Evolutionary conservation across 805 yeast genomes (phyloP).

Genomic region (Kluyveromyces aestuarii): DNA sequence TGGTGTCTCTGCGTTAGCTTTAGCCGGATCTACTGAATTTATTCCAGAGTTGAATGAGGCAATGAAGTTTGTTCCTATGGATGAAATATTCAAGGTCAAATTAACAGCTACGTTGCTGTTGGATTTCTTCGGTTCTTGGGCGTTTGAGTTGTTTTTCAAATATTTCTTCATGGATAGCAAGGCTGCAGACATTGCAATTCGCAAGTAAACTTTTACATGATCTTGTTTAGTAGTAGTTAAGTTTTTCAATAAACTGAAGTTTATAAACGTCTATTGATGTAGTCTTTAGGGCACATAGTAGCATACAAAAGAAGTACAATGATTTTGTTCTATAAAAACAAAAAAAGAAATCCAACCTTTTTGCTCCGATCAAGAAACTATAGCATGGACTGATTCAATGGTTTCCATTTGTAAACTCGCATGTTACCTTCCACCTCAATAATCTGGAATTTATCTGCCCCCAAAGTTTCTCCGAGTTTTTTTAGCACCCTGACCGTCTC

Average conservation of each 20-base stretch:
- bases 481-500: conserved; percentile 21
- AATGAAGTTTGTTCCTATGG: conserved; percentile 87
- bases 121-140: conserved; percentile 72
- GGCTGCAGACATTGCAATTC: conserved; percentile 80
- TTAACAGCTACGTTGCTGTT: conserved; percentile 63
- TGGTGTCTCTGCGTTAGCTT: conserved; percentile 82
- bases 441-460: conserved; percentile 9
- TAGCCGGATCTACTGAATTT: conserved; percentile 89
- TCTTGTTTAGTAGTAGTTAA: not conserved
- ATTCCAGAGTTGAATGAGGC: conserved; percentile 90
- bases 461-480: conserved; percentile 13
- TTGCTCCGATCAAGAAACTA: not conserved
- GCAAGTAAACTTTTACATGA: conserved; percentile 10
- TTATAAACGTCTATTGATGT: not conserved
- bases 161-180: conserved; percentile 80
- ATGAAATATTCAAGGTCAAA: conserved; percentile 58
- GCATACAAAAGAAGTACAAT: too few relatives aligned
- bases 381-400: conserved; percentile 10
- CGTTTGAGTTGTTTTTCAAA: conserved; percentile 73
- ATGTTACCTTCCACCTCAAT: conserved; percentile 20
- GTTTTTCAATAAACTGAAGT: not conserved
- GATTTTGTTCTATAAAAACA: too few relatives aligned
- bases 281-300: not conserved
- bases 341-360: not conserved
- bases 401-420: conserved; percentile 23